Evolutionary conservation across 257 asterid species (phyloP).

Genomic region (Avicennia marina): DNA sequence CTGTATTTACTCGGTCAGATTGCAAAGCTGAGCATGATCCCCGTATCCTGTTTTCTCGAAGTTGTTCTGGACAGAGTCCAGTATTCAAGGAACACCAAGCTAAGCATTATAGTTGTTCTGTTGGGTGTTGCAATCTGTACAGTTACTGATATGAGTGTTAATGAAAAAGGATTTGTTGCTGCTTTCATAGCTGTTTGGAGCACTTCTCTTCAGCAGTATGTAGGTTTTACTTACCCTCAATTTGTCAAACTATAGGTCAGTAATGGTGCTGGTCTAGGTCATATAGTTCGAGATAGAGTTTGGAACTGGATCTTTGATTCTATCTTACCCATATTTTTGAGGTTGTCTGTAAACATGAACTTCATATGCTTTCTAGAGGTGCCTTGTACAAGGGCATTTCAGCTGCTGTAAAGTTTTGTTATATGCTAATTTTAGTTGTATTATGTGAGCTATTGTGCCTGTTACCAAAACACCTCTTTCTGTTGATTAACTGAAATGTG

Average conservation of each 20-base stretch:
- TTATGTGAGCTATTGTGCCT: background rate
- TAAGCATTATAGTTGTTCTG: slow-evolving; percentile 58
- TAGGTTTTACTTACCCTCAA: slow-evolving; percentile 30
- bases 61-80: slow-evolving; percentile 50
- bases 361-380: background rate
- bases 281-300: background rate
- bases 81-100: slow-evolving; percentile 64
- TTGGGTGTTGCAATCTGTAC: slow-evolving; percentile 75
- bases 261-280: background rate
- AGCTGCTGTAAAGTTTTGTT: background rate
- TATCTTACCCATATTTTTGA: background rate
- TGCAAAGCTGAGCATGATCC: slow-evolving; percentile 70
- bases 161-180: slow-evolving; percentile 56
- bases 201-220: slow-evolving; percentile 66
- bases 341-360: background rate
- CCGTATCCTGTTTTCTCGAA: slow-evolving; percentile 62
- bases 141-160: slow-evolving; percentile 62
- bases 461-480: background rate
- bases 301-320: background rate
- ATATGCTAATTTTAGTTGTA: too few species aligned
- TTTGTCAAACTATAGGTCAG: background rate
- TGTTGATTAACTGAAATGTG: background rate
- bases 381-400: background rate
- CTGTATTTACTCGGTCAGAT: slow-evolving; percentile 39
- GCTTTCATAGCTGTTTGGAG: slow-evolving; percentile 69